phyloP scores from a whole-genome alignment of 2,329 filamentous ascomycete genomes.

The Fusarium armeniacum region DNA sequence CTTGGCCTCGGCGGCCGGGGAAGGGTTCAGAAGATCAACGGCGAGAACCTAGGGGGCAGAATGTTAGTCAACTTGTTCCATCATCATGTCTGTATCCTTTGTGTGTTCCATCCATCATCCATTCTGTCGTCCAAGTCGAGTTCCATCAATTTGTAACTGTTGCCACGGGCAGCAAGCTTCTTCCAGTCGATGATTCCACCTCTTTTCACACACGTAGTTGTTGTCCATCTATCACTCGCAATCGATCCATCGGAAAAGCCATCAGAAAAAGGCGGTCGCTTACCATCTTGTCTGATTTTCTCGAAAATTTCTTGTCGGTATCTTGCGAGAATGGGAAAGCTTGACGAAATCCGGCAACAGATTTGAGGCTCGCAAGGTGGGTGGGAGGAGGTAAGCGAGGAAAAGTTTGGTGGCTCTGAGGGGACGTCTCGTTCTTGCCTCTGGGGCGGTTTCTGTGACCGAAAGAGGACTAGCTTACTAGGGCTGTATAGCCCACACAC shows the following conservation, averaged over 20 bases:
- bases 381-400: conserved; percentile 62
- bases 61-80: conserved; percentile 62
- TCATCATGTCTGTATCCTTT: conserved; percentile 33
- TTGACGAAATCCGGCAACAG: conserved; percentile 70
- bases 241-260: conserved; percentile 40
- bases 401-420: conserved; percentile 63
- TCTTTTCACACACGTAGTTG: conserved; percentile 37
- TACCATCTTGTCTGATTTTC: conserved; percentile 78
- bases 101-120: conserved; percentile 28
- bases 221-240: conserved; percentile 42
- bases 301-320: conserved; percentile 58
- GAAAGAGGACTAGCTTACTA: conserved; percentile 56
- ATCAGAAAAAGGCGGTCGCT: conserved; percentile 57
- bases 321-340: conserved; percentile 64
- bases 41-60: conserved; percentile 87
- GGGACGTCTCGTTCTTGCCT: conserved; percentile 54
- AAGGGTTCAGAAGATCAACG: conserved; percentile 99
- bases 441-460: conserved; percentile 56
- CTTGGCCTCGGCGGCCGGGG: conserved; percentile 95
- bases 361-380: conserved; percentile 67
- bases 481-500: conserved; percentile 58
- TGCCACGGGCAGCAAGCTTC: conserved; percentile 31
- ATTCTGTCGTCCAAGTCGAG: conserved; percentile 22
- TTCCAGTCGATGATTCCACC: conserved; percentile 37
- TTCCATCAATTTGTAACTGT: conserved; percentile 42